phyloP scores from a whole-genome alignment of 208 protist genomes.

The Leptomonas seymouri region DNA sequence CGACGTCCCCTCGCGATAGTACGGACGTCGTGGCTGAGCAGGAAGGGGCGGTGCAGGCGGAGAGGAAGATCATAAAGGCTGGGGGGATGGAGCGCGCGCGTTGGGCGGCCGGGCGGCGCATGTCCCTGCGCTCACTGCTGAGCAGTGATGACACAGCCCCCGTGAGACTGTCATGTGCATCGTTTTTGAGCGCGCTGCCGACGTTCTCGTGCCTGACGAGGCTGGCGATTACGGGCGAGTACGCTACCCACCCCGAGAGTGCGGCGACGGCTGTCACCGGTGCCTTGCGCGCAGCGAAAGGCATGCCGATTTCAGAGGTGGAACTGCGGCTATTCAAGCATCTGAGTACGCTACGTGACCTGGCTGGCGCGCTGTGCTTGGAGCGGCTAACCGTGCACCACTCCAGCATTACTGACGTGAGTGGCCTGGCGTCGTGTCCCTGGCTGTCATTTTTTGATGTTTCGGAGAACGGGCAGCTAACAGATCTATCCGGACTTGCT shows the following conservation, averaged over 20 bases:
- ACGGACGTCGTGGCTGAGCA: not conserved
- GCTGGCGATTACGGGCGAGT: slow-evolving; percentile 8
- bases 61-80: not conserved
- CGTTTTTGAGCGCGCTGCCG: slow-evolving; percentile 17
- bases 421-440: not conserved
- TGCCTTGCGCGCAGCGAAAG: not conserved
- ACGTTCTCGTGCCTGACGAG: not conserved
- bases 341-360: not conserved
- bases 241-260: not conserved
- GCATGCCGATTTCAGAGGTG: not conserved
- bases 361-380: slow-evolving; percentile 5
- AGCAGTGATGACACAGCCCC: not conserved
- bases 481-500: slow-evolving; percentile 5
- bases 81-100: not conserved
- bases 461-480: slow-evolving; percentile 1
- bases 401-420: not conserved
- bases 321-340: not conserved
- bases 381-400: slow-evolving; percentile 1
- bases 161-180: slow-evolving; percentile 6
- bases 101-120: not conserved
- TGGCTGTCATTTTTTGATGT: not conserved
- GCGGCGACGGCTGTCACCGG: not conserved
- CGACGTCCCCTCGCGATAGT: slow-evolving; percentile 8
- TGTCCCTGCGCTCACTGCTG: not conserved
- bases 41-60: too few relatives aligned